phyloP scores from a whole-genome alignment of 352 stramenopile genomes.

The Globisporangium uncinulatum region DNA sequence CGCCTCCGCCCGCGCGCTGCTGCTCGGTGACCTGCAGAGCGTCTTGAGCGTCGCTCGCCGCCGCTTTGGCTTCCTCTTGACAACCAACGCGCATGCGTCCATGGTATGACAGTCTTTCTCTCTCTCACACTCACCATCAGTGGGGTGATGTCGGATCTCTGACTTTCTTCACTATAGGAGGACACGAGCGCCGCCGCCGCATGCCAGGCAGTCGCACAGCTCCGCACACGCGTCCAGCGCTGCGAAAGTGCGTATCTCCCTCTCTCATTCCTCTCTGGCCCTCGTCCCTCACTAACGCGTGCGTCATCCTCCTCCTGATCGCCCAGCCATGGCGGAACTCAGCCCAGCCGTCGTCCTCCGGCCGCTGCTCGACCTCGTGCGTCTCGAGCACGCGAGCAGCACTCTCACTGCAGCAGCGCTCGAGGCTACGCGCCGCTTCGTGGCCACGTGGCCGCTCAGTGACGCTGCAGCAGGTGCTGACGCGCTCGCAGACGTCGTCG shows the following conservation, averaged over 20 bases:
- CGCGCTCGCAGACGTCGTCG: constrained; percentile 80
- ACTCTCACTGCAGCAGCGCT: constrained; percentile 91
- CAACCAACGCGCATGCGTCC: background rate
- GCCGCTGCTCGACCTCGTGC: constrained; percentile 95
- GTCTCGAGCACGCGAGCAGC: constrained; percentile 89
- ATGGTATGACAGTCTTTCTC: background rate
- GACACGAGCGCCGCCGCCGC: background rate
- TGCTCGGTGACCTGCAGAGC: constrained; percentile 73
- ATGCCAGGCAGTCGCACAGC: constrained; percentile 55
- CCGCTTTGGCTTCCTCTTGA: constrained; percentile 48
- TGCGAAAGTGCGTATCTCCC: constrained; percentile 39
- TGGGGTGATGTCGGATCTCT: too few relatives aligned
- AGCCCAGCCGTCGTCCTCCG: constrained; percentile 62
- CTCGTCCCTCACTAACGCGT: background rate
- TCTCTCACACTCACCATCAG: background rate
- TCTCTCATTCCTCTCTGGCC: background rate
- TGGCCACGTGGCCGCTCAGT: constrained; percentile 75
- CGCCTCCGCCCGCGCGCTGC: constrained; percentile 31
- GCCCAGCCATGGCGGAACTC: constrained; percentile 49
- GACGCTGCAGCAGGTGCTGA: constrained; percentile 37
- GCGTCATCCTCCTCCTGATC: background rate
- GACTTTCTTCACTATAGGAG: background rate
- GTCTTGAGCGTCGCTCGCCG: constrained; percentile 54
- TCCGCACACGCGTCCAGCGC: constrained; percentile 56
- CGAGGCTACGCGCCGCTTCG: constrained; percentile 93